Evolutionary conservation across 306 rosid species (phyloP), one percentile per base, ranked within the genome.

Genomic region (Mimosa pudica): DNA sequence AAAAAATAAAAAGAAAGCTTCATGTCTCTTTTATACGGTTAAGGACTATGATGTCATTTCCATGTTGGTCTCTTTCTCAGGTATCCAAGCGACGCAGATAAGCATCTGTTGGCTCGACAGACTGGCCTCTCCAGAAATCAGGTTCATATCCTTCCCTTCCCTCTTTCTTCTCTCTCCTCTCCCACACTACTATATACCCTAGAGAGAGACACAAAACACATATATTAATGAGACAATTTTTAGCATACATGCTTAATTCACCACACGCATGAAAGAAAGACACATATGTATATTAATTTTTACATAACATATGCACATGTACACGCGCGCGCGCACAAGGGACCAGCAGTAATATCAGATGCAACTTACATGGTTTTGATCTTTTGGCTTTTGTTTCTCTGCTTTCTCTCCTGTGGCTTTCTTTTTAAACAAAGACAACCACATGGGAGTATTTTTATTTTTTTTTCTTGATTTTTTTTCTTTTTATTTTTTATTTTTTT

Each of bases 41-140:
- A 71, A 85, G 73, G 79, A 81, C 72, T 73, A 81, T 92, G 81
- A 89, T 86, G 93, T 89, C 94, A 86, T 89, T 92, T 90, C 86
- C 88, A 38, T 38, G 42, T 2, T 90, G 93, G 91, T 90, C 90
- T 86, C 88, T 89, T 87, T 92, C 93, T 87, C 97, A 92, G 97
- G 97, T 92, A 92, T 72, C 97, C 97, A 69, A 92, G 97, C 83
- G 97, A 92, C 79, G 97, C 97, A 51, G 97, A 92, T 92, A 92
- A 92, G 88, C 97, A 92, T 75, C 95, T 92, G 87, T 86, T 92
- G 79, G 92, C 97, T 32, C 82, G 97, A 76, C 97, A 92, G 95
- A 92, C 97, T 85, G 97, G 97, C 33, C 89, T 92, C 47, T 92
- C 97, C 48, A 86, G 97, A 89, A 92, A 92, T 87, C 97, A 92